Base-by-base conservation (phyloP, 129 eudicot species). In the Centrapalus pauciflorus region DNA sequence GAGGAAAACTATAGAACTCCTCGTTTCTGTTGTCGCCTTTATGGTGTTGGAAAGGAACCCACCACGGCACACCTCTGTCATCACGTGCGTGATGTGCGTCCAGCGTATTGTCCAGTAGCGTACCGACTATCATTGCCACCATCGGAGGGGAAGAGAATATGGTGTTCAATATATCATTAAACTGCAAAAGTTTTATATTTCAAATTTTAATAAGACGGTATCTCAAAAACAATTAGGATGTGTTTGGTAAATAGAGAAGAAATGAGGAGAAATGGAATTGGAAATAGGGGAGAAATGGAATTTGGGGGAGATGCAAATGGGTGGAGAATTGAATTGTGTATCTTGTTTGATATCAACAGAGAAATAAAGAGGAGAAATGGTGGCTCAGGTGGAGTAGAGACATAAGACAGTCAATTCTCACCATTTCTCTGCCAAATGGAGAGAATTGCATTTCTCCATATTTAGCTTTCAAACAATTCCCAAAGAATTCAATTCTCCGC, bases 41-140 rank as follows among this genome's bases (percentile, higher is more conserved):
- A 49, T 84, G 84, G 16, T 66, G 79, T 60, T 88, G 99, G 69
- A 93, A 93, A 0, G 96, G 99, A n/a, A 24, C 67, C 85, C 95
- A 78, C 99, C 99, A 93, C 0, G 92, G 84, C 32, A 93, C 63
- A n/a, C 99, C 99, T 80, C 99, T 83, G 6, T 93, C 99, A 2
- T 72, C 81, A 3, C 51, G 77, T 12, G 84, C 3, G 19, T 76
- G 79, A 32, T 73, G 82, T 1, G 88, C 82, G 26, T 93, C 92
- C 14, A 93, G 76, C 3, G 96, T 89, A 79, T 84, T 88, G 78
- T 93, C 99, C n/a, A 93, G 63, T 45, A 88, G 20, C 0, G 84
- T 71, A 27, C 87, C 99, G 4, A 93, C 88, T 2, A 82, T 89
- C 75, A 86, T 80, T 7, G 99, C 95, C 75, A 93, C 99, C 1